Percentiles rank a stretch among this genome's conserved stretches.
Evolutionary conservation across 352 stramenopile species (phyloP).

Genomic region (Blastocystis sp.): DNA sequence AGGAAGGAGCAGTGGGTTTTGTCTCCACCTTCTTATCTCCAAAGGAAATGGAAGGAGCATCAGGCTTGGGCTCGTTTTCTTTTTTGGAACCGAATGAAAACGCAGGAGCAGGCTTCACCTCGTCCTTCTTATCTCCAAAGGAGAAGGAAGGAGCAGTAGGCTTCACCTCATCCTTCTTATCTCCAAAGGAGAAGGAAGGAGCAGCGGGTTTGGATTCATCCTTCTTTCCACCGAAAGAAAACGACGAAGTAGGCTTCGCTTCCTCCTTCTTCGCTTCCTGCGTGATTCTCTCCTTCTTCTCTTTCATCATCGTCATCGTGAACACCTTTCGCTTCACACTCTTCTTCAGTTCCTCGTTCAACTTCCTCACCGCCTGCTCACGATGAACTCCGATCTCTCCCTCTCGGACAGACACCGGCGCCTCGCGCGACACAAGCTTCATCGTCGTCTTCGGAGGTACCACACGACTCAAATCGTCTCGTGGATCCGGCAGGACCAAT

Average conservation of each 20-base stretch:
- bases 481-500: not conserved
- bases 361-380: not conserved
- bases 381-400: not conserved
- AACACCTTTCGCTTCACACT: not conserved
- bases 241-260: not conserved
- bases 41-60: not conserved
- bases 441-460: not conserved
- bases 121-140: not conserved
- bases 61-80: not conserved
- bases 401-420: not conserved
- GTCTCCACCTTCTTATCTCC: not conserved
- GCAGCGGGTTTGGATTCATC: not conserved
- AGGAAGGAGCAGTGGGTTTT: not conserved
- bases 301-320: not conserved
- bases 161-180: not conserved
- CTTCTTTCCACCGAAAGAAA: not conserved
- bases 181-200: not conserved
- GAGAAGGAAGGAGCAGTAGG: not conserved
- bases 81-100: not conserved
- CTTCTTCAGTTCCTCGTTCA: not conserved
- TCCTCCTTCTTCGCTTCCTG: no score
- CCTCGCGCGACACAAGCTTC: not conserved
- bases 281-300: slow-evolving; percentile 6
- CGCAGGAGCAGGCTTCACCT: not conserved
- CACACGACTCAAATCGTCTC: not conserved